These are phyloP conservation scores for Candida labiduridarum DNA, from an alignment of 1,139 yeast species.

Conservation along the genomic window DNA sequence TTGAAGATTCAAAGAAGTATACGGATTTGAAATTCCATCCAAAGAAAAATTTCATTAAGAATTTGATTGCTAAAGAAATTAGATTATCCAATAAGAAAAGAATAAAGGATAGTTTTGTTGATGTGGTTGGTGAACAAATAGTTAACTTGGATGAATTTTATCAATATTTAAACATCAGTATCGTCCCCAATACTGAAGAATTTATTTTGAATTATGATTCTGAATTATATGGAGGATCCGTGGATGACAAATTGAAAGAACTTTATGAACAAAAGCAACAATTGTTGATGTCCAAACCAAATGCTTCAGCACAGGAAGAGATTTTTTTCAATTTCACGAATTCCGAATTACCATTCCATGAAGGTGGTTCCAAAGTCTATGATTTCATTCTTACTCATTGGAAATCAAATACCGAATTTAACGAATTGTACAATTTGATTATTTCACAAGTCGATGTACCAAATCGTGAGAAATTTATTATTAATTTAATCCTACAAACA, in stretches of 20 bases:
- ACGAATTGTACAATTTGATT: constrained; percentile 35
- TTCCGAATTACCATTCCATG: constrained; percentile 40
- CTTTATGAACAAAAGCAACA: constrained; percentile 36
- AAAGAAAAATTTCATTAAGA: constrained; percentile 69
- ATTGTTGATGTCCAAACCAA: constrained; percentile 26
- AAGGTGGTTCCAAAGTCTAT: constrained; percentile 40
- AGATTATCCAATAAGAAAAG: constrained; percentile 72
- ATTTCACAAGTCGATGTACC: constrained; percentile 21
- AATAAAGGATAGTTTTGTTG: constrained; percentile 75
- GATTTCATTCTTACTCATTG: constrained; percentile 46
- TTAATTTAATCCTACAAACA: constrained; percentile 68
- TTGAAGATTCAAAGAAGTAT: constrained; percentile 48
- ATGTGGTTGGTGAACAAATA: constrained; percentile 24
- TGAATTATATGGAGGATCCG: constrained; percentile 37
- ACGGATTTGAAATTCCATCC: constrained; percentile 60
- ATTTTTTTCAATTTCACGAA: constrained; percentile 40
- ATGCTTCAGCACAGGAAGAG: constrained; percentile 44
- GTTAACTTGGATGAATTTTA: constrained; percentile 57
- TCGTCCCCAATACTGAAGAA: constrained; percentile 29
- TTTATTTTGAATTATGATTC: constrained; percentile 38
- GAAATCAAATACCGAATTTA: constrained; percentile 44
- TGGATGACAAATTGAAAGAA: constrained; percentile 27
- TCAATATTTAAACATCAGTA: constrained; percentile 55
- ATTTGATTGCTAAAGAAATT: constrained; percentile 81
- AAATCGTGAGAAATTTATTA: constrained; percentile 47